These are phyloP conservation scores for carrot (Daucus carota) DNA, from an alignment of 129 eudicot species.

Conservation along the genomic window DH1_v3.0 NC_030381.2:54603001-54603500, in stretches of 20 bases:
- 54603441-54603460: not conserved
- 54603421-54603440: not conserved
- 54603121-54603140: slow-evolving; percentile 75
- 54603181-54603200: slow-evolving; percentile 8
- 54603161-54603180: slow-evolving; percentile 1
- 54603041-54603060: slow-evolving; percentile 41
- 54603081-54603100: slow-evolving; percentile 90
- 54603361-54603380: slow-evolving; percentile 96
- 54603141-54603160: slow-evolving; percentile 17
- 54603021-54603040: not conserved
- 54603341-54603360: slow-evolving; percentile 83
- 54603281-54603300: slow-evolving; percentile 86
- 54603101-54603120: slow-evolving; percentile 87
- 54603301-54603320: slow-evolving; percentile 60
- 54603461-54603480: not conserved
- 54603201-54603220: not conserved
- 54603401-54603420: slow-evolving; percentile 13
- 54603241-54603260: slow-evolving; percentile 78
- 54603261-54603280: slow-evolving; percentile 84
- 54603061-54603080: slow-evolving; percentile 71
- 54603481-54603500: no score
- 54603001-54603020: not conserved
- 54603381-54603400: slow-evolving; percentile 18
- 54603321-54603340: slow-evolving; percentile 73
- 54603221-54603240: slow-evolving; percentile 72